Evolutionary conservation across 1,284 basidiomycete species (phyloP).

Genomic region (Leccinum solheimii): DNA sequence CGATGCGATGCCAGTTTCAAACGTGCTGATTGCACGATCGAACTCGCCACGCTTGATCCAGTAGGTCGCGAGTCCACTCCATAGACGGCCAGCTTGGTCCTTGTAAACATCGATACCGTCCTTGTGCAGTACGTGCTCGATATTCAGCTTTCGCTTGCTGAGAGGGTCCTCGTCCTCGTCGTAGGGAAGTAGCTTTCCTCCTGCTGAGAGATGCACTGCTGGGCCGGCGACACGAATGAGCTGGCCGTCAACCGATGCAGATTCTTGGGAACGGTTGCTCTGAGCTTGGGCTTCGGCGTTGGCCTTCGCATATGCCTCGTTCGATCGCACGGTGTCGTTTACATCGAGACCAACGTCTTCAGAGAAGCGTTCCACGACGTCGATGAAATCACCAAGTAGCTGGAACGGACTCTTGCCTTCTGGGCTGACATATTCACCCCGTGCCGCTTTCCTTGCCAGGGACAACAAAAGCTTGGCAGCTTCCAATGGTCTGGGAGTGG

Average conservation of each 20-base stretch:
- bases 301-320: conserved; percentile 45
- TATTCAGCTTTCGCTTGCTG: conserved; percentile 77
- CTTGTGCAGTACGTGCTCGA: conserved; percentile 80
- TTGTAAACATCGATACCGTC: conserved; percentile 90
- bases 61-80: conserved; percentile 96
- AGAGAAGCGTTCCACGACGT: conserved; percentile 87
- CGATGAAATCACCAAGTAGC: conserved; percentile 89
- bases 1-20: conserved; percentile 82
- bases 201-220: conserved; percentile 52
- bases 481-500: conserved; percentile 82
- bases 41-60: conserved; percentile 99
- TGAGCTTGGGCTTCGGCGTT: conserved; percentile 46
- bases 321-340: conserved; percentile 65
- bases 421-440: conserved; percentile 83
- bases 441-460: conserved; percentile 80
- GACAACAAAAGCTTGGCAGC: conserved; percentile 90
- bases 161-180: conserved; percentile 83
- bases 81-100: conserved; percentile 94
- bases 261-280: conserved; percentile 38
- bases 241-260: conserved; percentile 57
- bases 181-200: conserved; percentile 55
- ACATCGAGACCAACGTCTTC: conserved; percentile 92
- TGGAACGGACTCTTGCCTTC: conserved; percentile 97
- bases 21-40: conserved; percentile 82
- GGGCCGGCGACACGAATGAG: conserved; percentile 78